Base-by-base conservation (phyloP, 176 grass and related monocot genomes). In the Aegilops sharonensis region DNA sequence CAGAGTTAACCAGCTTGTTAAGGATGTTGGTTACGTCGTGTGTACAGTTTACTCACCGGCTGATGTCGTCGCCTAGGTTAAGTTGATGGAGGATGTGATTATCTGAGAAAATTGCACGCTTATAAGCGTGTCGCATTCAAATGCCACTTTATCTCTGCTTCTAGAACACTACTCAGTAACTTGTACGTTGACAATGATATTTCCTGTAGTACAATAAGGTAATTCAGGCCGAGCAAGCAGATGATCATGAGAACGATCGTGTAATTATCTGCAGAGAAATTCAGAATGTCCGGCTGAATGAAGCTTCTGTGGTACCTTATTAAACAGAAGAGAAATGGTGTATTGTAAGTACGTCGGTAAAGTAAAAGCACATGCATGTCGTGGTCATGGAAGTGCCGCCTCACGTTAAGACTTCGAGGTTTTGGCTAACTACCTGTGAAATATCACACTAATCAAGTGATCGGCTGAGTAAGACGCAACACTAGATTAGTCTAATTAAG, bases 361-460 rank as follows among this genome's bases (percentile, higher is more conserved):
- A 42, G 30, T 31, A 78, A 88, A 88, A 78, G 48, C 65, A 23
- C 60, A 68, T 85, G 69, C 60, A 68, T 85, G 69, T 67, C 77
- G 9, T 30, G 24, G 9, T 81, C 81, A 73, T 43, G 56, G 21
- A 56, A 43, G 68, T 75, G 59, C 31, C 36, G 37, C 59, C 18
- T 27, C 43, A 81, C 31, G 75, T 66, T 13, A 72, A 66, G 76
- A 67, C 23, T 67, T 23, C 12, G 1, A 80, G 43, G 42, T n/a
- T 72, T 73, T 40, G 27, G 29, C 47, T 63, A 72, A 50, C 35
- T 34, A 9, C 31, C 24, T 18, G 50, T 54, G 18, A 64, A 1
- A 11, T 3, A 65, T 84, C 9, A 72, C 20, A 67, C 17, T 25
- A 80, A 65, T 57, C 45, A 68, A 35, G 11, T 39, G 37, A 63